Evolutionary conservation across 176 grass and related monocot species (phyloP).

Genomic region (Guadua angustifolia): DNA sequence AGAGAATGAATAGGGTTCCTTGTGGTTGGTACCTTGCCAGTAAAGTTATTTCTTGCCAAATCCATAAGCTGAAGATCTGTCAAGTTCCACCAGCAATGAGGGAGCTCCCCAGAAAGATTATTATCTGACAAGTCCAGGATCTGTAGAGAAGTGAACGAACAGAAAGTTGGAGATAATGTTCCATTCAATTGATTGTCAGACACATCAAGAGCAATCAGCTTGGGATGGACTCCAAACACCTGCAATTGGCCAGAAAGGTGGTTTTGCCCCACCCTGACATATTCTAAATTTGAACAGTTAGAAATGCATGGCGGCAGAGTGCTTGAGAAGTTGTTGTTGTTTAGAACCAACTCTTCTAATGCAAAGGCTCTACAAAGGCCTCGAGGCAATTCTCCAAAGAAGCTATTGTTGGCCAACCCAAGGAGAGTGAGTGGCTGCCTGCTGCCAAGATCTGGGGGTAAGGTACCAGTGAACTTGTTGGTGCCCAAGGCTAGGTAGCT

Average conservation of each 20-base stretch:
- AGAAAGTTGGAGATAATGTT: constrained; percentile 25
- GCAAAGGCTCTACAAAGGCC: constrained; percentile 4
- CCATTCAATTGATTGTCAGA: constrained; percentile 43
- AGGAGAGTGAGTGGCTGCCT: not conserved
- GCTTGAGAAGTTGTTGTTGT: constrained; percentile 23
- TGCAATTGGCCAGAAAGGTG: too few species aligned
- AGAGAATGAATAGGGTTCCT: too few species aligned
- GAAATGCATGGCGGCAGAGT: constrained; percentile 21
- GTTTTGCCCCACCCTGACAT: too few species aligned
- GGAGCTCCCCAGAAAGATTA: constrained; percentile 3
- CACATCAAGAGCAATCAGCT: constrained; percentile 29
- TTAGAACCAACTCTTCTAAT: not conserved
- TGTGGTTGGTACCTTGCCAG: too few species aligned
- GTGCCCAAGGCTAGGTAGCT: not conserved
- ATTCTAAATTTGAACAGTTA: constrained; percentile 26
- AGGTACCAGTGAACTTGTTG: constrained; percentile 34
- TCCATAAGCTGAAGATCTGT: too few species aligned
- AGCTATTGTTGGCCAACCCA: constrained; percentile 42
- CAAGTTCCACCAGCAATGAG: not conserved
- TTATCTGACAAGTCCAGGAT: constrained; percentile 42
- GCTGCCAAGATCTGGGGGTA: constrained; percentile 16
- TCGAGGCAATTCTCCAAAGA: constrained; percentile 31
- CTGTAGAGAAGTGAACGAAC: not conserved
- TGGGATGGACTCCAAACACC: too few species aligned
- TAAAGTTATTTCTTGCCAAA: too few species aligned